Percentiles rank a stretch among this genome's conserved stretches.
These are phyloP conservation scores for Cenococcum geophilum DNA, from an alignment of 495 filamentous ascomycete species.

Conservation along the genomic window DNA sequence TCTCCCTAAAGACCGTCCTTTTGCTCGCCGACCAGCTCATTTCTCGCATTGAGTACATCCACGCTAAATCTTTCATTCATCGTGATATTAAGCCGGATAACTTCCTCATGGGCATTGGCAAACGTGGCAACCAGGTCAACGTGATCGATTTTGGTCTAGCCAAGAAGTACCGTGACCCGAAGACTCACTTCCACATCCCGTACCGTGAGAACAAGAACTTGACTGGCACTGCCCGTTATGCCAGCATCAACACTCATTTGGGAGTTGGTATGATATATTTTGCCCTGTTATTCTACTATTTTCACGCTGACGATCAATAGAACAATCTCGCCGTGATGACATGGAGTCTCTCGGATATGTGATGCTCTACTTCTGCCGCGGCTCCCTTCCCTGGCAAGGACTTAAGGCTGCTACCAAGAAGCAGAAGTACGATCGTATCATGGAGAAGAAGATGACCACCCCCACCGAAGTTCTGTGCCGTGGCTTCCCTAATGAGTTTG, in stretches of 20 bases:
- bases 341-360: constrained; percentile 99
- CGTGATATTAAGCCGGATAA: constrained; percentile 99
- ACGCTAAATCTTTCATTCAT: constrained; percentile 99
- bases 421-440: constrained; percentile 99
- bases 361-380: constrained; percentile 99
- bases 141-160: constrained; percentile 99
- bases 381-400: constrained; percentile 98
- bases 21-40: constrained; percentile 98
- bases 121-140: constrained; percentile 99
- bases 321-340: constrained; percentile 98
- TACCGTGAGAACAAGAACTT: constrained; percentile 99
- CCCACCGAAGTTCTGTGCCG: constrained; percentile 98
- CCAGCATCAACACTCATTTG: constrained; percentile 97
- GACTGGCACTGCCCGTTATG: constrained; percentile 97
- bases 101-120: constrained; percentile 99
- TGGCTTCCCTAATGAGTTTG: constrained; percentile 98
- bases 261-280: constrained; percentile 66
- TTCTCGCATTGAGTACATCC: constrained; percentile 99
- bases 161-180: constrained; percentile 99
- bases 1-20: constrained; percentile 98
- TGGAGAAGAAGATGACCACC: constrained; percentile 99
- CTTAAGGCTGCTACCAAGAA: constrained; percentile 99
- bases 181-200: constrained; percentile 99
- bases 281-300: not conserved
- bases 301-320: constrained; percentile 44